phyloP scores from a whole-genome alignment of 1,284 basidiomycete genomes.

The Tylopilus microsporus region DNA sequence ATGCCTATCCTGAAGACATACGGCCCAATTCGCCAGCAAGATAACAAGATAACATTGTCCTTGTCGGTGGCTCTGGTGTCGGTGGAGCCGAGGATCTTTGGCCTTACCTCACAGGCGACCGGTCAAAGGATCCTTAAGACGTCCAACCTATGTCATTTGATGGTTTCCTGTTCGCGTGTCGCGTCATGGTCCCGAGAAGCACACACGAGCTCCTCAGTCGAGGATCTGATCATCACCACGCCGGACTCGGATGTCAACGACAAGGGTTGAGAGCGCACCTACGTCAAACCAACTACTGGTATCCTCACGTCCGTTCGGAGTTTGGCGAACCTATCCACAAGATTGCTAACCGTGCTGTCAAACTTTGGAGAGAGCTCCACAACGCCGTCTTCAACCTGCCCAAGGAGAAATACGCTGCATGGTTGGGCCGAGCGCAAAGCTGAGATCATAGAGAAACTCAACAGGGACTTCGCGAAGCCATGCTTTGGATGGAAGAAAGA shows the following conservation, averaged over 20 bases:
- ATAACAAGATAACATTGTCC: constrained; percentile 64
- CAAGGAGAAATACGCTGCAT: constrained; percentile 88
- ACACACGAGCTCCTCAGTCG: constrained; percentile 90
- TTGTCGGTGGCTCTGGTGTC: constrained; percentile 96
- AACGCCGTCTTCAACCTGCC: constrained; percentile 91
- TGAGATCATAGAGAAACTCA: constrained; percentile 88
- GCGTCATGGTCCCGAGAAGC: constrained; percentile 99
- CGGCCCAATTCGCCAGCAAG: constrained; percentile 80
- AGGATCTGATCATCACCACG: constrained; percentile 93
- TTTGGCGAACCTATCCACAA: constrained; percentile 99
- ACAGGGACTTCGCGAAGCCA: constrained; percentile 93
- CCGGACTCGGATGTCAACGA: constrained; percentile 77
- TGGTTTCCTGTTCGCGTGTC: constrained; percentile 87
- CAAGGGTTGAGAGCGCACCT: constrained; percentile 91
- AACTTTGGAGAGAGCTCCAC: constrained; percentile 98
- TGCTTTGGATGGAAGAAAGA: constrained; percentile 97
- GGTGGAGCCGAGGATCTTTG: constrained; percentile 93
- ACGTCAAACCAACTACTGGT: constrained; percentile 90
- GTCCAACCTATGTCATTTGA: constrained; percentile 99
- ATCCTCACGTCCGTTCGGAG: constrained; percentile 95
- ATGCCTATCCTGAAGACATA: constrained; percentile 93
- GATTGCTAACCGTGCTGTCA: constrained; percentile 93
- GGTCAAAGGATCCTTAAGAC: constrained; percentile 79
- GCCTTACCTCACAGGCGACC: constrained; percentile 96
- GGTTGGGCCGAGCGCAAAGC: constrained; percentile 83